Conservation (phyloP, 1,284 basidiomycete species). For the Leucoagaricus sp. region DNA sequence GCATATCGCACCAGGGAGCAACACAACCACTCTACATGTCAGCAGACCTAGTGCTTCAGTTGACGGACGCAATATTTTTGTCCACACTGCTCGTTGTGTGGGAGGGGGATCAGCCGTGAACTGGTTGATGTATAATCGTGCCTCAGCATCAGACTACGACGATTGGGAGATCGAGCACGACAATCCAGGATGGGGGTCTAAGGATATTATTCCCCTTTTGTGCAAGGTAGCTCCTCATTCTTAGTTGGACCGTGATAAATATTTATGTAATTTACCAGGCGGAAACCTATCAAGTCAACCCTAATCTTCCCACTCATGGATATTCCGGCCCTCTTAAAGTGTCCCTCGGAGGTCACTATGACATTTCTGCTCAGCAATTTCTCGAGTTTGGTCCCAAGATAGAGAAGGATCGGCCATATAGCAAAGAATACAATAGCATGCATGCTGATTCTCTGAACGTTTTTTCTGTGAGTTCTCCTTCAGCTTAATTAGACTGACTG, state of each 20-base stretch:
- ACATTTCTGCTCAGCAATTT: constrained; percentile 69
- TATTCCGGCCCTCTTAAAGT: constrained; percentile 74
- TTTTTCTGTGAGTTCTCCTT: too few species aligned
- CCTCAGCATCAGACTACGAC: too few species aligned
- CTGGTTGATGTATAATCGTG: too few species aligned
- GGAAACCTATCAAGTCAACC: constrained; percentile 76
- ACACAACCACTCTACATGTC: constrained; percentile 43
- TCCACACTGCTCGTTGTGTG: constrained; percentile 47
- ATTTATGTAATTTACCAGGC: constrained; percentile 36
- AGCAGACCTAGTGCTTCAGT: constrained; percentile 44
- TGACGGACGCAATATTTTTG: constrained; percentile 41
- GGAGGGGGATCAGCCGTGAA: constrained; percentile 65
- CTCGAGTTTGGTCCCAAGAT: constrained; percentile 70
- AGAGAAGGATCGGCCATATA: too few species aligned
- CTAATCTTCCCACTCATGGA: constrained; percentile 58
- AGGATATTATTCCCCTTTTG: too few species aligned
- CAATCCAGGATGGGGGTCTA: too few species aligned
- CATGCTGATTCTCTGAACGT: too few species aligned
- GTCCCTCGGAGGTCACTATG: constrained; percentile 64
- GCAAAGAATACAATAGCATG: constrained; percentile 65
- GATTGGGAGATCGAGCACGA: too few species aligned
- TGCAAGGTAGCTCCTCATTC: too few species aligned
- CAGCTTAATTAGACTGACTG: too few species aligned
- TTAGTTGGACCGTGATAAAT: too few species aligned
- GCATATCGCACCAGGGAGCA: constrained; percentile 39